phyloP scores from a whole-genome alignment of 2,329 filamentous ascomycete species.

The Hymenotorrendiella dingleyae region DNA sequence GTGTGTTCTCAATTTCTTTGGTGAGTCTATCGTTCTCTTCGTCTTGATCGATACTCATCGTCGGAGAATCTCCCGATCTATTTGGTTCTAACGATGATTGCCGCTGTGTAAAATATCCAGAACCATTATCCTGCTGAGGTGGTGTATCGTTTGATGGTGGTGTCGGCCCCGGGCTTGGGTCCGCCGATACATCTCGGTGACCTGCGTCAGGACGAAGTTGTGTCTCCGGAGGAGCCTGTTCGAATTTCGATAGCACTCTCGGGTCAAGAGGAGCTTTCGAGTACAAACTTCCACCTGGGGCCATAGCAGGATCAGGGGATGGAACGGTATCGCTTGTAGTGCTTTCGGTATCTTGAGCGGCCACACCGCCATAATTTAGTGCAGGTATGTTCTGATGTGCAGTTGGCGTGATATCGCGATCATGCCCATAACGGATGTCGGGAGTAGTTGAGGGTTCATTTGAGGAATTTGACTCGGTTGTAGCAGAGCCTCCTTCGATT shows the following conservation, averaged over 20 bases:
- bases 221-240: constrained; percentile 17
- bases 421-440: too few species aligned
- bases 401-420: constrained; percentile 22
- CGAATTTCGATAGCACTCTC: constrained; percentile 17
- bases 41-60: constrained; percentile 23
- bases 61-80: constrained; percentile 11
- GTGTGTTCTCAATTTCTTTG: constrained; percentile 68
- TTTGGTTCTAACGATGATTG: constrained; percentile 5
- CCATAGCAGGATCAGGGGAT: constrained; percentile 20
- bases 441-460: constrained; percentile 4
- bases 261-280: constrained; percentile 21
- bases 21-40: constrained; percentile 66
- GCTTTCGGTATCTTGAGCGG: too few species aligned
- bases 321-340: constrained; percentile 17
- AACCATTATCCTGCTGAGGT: constrained; percentile 3
- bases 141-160: constrained; percentile 40
- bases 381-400: constrained; percentile 21
- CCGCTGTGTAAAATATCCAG: constrained; percentile 16
- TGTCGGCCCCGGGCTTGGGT: constrained; percentile 37
- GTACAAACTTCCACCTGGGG: constrained; percentile 21
- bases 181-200: constrained; percentile 28
- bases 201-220: constrained; percentile 21
- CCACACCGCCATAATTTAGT: too few species aligned
- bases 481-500: not conserved
- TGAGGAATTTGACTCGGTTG: constrained; percentile 1